Conservation (phyloP, 2,329 filamentous ascomycete species). For the Fusarium nurragi region DNA sequence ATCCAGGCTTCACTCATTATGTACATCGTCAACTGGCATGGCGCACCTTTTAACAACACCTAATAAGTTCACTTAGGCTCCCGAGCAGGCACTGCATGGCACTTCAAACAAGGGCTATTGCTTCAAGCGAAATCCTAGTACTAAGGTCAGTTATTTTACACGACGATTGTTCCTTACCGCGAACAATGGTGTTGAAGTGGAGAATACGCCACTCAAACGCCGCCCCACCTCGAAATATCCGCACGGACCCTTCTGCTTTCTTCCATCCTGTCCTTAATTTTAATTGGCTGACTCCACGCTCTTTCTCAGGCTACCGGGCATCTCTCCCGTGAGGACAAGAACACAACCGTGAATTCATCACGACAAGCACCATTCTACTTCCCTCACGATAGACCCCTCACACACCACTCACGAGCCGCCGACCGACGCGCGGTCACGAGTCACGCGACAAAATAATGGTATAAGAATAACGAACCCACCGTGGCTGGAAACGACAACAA, state of each 20-base stretch:
- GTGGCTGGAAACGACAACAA: conserved; percentile 38
- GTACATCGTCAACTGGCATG: not conserved
- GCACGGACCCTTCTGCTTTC: conserved; percentile 16
- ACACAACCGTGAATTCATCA: conserved; percentile 27
- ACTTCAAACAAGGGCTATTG: not conserved
- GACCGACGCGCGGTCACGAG: conserved; percentile 8
- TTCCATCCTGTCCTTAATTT: conserved; percentile 4
- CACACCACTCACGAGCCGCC: conserved; percentile 4
- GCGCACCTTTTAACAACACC: not conserved
- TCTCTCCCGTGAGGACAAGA: conserved; percentile 11
- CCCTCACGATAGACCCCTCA: conserved; percentile 1
- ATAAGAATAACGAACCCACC: conserved; percentile 31
- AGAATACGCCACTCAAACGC: conserved; percentile 5
- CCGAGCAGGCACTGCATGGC: fast-evolving
- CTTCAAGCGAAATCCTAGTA: not conserved
- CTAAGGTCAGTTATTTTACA: not conserved
- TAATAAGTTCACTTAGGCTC: not conserved
- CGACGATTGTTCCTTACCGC: not conserved
- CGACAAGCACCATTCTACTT: conserved; percentile 10
- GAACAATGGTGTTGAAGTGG: conserved; percentile 5
- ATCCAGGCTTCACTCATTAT: not conserved
- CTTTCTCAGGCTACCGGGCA: conserved; percentile 7
- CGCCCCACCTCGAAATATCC: conserved; percentile 7
- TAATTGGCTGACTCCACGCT: conserved; percentile 33
- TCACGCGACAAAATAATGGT: conserved; percentile 41